These are phyloP conservation scores for Thuja plicata DNA, from an alignment of 83 land plant genomes.

Conservation along the genomic window DNA sequence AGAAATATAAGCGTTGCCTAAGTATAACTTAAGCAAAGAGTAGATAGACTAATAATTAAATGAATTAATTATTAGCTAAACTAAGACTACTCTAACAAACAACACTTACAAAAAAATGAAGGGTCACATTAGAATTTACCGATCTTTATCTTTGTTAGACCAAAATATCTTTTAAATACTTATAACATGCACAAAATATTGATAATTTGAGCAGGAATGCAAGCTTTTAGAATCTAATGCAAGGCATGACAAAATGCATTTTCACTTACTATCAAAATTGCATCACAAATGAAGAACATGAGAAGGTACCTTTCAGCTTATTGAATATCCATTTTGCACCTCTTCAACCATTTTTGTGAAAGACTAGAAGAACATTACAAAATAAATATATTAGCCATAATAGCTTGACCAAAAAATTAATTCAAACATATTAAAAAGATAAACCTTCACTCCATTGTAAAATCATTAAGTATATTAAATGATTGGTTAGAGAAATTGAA, in stretches of 20 bases:
- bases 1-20: too few relatives aligned
- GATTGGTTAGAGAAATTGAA: too few relatives aligned
- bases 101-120: neutral
- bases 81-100: too few relatives aligned
- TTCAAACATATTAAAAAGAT: neutral
- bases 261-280: neutral
- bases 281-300: neutral
- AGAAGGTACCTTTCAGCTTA: constrained; percentile 59
- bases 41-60: too few relatives aligned
- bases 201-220: constrained; percentile 3
- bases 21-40: too few relatives aligned
- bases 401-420: neutral
- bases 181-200: neutral
- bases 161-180: neutral
- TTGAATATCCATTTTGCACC: constrained; percentile 77
- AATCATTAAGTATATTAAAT: neutral
- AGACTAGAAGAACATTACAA: constrained; percentile 30
- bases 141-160: neutral
- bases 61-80: too few relatives aligned
- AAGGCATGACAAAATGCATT: neutral
- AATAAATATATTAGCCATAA: neutral
- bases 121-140: neutral
- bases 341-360: constrained; percentile 67
- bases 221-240: neutral
- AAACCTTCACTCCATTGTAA: neutral